Conservation (phyloP, 202 grass and related monocot genomes). For the Bolboschoenoplectus hybrid region DNA sequence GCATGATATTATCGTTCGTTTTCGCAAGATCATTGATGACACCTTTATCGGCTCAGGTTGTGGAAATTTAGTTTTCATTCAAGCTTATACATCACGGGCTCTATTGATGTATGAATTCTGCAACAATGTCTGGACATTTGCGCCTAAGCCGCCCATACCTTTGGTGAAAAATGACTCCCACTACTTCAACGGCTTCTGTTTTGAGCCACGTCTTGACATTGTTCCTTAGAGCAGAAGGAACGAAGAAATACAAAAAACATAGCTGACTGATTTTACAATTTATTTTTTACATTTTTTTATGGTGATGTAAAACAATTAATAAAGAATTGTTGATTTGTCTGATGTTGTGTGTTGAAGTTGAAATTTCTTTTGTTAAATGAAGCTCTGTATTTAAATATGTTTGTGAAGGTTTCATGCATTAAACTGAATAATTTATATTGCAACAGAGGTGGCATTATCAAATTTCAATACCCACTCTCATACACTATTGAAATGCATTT, state of each 20-base stretch:
- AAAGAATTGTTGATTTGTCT: too few relatives aligned
- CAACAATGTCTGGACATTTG: background rate
- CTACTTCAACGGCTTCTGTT: background rate
- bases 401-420: too few relatives aligned
- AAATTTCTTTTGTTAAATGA: too few relatives aligned
- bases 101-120: background rate
- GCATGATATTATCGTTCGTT: background rate
- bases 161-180: background rate
- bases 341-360: too few relatives aligned
- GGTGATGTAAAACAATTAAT: too few relatives aligned
- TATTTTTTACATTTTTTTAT: background rate
- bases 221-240: background rate
- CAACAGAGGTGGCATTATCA: too few relatives aligned
- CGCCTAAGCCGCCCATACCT: background rate
- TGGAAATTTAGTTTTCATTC: background rate
- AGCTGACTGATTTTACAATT: background rate
- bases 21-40: background rate
- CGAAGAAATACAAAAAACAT: background rate
- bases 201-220: background rate
- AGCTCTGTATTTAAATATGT: too few relatives aligned
- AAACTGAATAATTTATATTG: too few relatives aligned
- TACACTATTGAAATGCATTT: too few relatives aligned
- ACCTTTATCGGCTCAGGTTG: background rate
- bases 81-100: background rate
- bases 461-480: too few relatives aligned